A percentile compares a stretch with the other conserved stretches of the same genome.
Conservation (phyloP, 2,329 filamentous ascomycete genomes). For the Beauveria bassiana region DNA sequence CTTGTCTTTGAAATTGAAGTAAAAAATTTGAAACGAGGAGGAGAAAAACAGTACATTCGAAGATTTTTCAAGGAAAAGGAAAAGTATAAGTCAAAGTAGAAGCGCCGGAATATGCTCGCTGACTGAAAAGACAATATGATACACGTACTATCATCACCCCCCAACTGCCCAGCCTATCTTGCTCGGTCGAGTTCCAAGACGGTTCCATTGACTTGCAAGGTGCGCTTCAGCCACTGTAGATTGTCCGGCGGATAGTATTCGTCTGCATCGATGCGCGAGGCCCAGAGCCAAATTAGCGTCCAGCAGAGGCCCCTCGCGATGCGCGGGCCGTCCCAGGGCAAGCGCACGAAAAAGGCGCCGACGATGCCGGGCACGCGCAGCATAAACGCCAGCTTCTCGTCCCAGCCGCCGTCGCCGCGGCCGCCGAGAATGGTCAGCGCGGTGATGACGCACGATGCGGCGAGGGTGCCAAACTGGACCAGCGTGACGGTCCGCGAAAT, state of each 20-base stretch:
- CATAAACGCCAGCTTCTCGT: not conserved
- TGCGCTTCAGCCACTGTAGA: not conserved
- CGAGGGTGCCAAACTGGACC: constrained; percentile 1
- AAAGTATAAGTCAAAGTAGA: not conserved
- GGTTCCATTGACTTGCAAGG: not conserved
- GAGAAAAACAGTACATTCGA: not conserved
- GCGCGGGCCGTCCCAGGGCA: constrained; percentile 2
- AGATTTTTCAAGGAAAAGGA: not conserved
- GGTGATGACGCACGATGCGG: not conserved
- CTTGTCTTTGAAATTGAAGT: too few relatives aligned
- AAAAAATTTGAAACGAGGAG: too few relatives aligned
- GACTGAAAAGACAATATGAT: not conserved
- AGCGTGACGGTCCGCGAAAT: not conserved
- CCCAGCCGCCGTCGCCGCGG: constrained; percentile 1
- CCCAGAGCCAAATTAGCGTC: not conserved
- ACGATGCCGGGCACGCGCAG: constrained; percentile 1
- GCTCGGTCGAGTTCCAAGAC: not conserved
- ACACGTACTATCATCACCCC: not conserved
- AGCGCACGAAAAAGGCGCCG: not conserved
- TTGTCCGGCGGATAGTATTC: not conserved
- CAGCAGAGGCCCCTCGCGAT: not conserved
- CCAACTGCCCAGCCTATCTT: not conserved
- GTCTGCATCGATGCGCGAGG: not conserved
- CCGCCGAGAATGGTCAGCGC: not conserved
- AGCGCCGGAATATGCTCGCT: not conserved